Evolutionary conservation across 139 green algal genomes (phyloP), one percentile per base, ranked within the genome.

Genomic region (Zygnema circumcarinatum): DNA sequence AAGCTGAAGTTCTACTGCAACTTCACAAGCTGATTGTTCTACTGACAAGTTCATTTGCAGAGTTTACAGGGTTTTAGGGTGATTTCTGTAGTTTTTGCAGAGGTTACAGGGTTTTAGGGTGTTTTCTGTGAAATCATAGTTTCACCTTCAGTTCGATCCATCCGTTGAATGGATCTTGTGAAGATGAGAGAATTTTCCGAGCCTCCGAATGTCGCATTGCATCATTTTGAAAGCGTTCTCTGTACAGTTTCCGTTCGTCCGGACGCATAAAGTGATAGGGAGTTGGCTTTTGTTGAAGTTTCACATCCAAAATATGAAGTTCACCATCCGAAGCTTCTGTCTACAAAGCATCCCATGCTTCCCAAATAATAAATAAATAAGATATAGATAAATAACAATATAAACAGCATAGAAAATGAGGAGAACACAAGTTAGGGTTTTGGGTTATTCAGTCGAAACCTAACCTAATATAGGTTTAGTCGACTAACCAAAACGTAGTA

Each of bases 111-210:
- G n/a, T n/a, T n/a, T n/a, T n/a, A n/a, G n/a, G n/a, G n/a, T n/a
- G n/a, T n/a, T n/a, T n/a, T n/a, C n/a, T n/a, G n/a, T n/a, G n/a
- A n/a, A n/a, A n/a, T n/a, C n/a, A n/a, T n/a, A n/a, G n/a, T n/a
- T n/a, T n/a, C n/a, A 87, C 81, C 67, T 87, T 32, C n/a, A 87
- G 81, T 52, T 87, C 81, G 1, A 87, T 87, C 81, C 81, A 87
- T 2, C 81, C 81, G 7, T 36, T 82, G 38, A 31, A 76, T 32
- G 67, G 7, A n/a, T 87, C 81, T 1, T 68, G 16, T 2, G 81
- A 80, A 2, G 81, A 56, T 20, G 67, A 87, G 3, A 87, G 67
- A 29, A 74, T 75, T 25, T 11, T 11, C 31, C 35, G 31, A 32
- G 67, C 67, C 3, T 87, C 56, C 3, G 38, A 16, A 25, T 67